Evolutionary conservation across 1,284 basidiomycete genomes (phyloP).

Genomic region (Tylopilus sp.): DNA sequence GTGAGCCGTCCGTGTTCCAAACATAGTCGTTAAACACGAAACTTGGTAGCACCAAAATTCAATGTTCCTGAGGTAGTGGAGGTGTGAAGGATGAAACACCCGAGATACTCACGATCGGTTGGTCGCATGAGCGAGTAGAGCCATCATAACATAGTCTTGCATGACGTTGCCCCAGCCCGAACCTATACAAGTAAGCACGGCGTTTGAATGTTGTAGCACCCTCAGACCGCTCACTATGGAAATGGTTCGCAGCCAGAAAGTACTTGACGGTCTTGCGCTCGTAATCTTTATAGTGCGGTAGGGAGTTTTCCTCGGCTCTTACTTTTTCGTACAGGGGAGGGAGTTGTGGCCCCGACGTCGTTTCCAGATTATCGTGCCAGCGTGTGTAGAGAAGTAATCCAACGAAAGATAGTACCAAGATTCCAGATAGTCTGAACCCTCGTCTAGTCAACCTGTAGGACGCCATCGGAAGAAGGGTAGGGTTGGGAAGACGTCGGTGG

Average conservation of each 20-base stretch:
- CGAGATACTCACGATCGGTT: constrained; percentile 34
- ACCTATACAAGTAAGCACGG: constrained; percentile 18
- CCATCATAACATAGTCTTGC: constrained; percentile 39
- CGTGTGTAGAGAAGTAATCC: constrained; percentile 9
- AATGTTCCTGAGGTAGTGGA: background rate
- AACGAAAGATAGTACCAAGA: constrained; percentile 9
- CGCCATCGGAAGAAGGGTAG: constrained; percentile 13
- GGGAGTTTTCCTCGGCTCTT: constrained; percentile 16
- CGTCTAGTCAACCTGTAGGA: constrained; percentile 27
- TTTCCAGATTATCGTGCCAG: constrained; percentile 5
- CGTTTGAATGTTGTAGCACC: background rate
- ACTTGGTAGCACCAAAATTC: constrained; percentile 20
- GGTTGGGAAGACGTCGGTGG: background rate
- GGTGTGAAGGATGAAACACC: background rate
- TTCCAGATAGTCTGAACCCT: constrained; percentile 15
- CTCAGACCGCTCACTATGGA: constrained; percentile 19
- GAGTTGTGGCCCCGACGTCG: background rate
- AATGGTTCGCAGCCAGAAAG: constrained; percentile 30
- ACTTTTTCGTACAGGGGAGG: constrained; percentile 26
- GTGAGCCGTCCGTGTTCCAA: constrained; percentile 31
- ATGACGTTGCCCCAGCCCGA: constrained; percentile 43
- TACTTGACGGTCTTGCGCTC: constrained; percentile 24
- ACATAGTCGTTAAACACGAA: constrained; percentile 41
- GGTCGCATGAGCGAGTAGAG: constrained; percentile 31
- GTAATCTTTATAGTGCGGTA: constrained; percentile 27